phyloP scores from a whole-genome alignment of 345 rosid species.

The Arabis alpina region DNA sequence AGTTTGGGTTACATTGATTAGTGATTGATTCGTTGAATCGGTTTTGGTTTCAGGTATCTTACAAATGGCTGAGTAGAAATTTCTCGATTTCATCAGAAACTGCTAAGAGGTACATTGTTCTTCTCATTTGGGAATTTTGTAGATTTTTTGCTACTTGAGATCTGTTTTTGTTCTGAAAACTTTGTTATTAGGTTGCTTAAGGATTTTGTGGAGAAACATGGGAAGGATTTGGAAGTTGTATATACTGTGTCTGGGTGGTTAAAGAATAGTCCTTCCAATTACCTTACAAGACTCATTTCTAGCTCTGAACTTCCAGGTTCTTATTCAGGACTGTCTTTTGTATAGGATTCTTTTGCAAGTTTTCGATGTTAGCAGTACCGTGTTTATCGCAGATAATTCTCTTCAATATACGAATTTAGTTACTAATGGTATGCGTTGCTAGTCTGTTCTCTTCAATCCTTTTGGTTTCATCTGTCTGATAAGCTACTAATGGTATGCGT shows the following conservation, averaged over 20 bases:
- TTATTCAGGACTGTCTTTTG: neutral
- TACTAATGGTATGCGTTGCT: neutral
- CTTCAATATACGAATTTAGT: neutral
- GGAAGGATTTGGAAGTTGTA: constrained; percentile 64
- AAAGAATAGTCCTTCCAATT: constrained; percentile 63
- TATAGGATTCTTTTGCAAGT: neutral
- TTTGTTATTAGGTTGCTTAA: constrained; percentile 68
- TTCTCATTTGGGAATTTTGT: neutral
- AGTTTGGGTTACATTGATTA: neutral
- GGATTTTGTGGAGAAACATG: constrained; percentile 67
- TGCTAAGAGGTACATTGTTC: constrained; percentile 67
- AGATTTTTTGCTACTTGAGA: constrained; percentile 5
- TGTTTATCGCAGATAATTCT: constrained; percentile 5
- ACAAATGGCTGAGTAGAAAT: constrained; percentile 94
- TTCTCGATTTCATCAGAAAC: constrained; percentile 71
- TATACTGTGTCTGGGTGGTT: constrained; percentile 85
- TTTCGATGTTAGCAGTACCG: neutral
- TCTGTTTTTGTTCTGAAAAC: neutral
- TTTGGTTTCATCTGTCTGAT: constrained; percentile 1
- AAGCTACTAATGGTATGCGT: neutral
- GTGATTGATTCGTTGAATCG: neutral
- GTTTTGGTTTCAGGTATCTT: constrained; percentile 73
- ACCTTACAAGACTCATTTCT: constrained; percentile 67
- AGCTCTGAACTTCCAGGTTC: constrained; percentile 75
- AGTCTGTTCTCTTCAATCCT: too few relatives aligned